These are phyloP conservation scores for Corynascus novoguineensis DNA, from an alignment of 495 filamentous ascomycete genomes.

Conservation along the genomic window DNA sequence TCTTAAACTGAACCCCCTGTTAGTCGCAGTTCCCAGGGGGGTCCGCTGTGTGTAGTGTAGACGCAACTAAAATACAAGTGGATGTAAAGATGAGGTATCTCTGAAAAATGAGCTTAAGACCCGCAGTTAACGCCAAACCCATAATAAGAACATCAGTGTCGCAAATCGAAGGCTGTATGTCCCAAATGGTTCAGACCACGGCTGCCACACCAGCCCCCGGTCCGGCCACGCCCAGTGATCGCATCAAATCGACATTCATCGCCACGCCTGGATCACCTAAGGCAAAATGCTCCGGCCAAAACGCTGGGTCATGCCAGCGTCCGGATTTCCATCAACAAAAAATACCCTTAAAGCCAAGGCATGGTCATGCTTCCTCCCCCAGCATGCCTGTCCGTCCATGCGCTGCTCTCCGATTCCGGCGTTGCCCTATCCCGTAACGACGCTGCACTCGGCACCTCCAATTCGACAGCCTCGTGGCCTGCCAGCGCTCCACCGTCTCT, in stretches of 20 bases:
- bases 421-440: slow-evolving; percentile 13
- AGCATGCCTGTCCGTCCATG: slow-evolving; percentile 16
- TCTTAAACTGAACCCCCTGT: neutral
- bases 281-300: neutral
- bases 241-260: neutral
- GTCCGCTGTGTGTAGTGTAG: neutral
- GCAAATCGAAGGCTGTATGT: neutral
- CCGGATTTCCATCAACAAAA: neutral
- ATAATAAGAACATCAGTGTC: neutral
- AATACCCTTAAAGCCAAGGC: slow-evolving; percentile 10
- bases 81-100: slow-evolving; percentile 1
- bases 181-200: no score
- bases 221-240: neutral
- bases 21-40: neutral
- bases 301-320: no score
- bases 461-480: slow-evolving; percentile 10
- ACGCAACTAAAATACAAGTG: neutral
- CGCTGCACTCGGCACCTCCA: slow-evolving; percentile 16
- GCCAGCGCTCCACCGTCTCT: slow-evolving; percentile 9
- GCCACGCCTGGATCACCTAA: neutral
- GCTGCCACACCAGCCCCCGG: neutral
- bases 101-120: neutral
- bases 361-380: slow-evolving; percentile 8
- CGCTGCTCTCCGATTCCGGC: slow-evolving; percentile 8
- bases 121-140: neutral